A percentile compares a stretch with the other conserved stretches of the same genome.
Evolutionary conservation across 441 rosid species (phyloP).

Genomic region (Melianthus villosus): DNA sequence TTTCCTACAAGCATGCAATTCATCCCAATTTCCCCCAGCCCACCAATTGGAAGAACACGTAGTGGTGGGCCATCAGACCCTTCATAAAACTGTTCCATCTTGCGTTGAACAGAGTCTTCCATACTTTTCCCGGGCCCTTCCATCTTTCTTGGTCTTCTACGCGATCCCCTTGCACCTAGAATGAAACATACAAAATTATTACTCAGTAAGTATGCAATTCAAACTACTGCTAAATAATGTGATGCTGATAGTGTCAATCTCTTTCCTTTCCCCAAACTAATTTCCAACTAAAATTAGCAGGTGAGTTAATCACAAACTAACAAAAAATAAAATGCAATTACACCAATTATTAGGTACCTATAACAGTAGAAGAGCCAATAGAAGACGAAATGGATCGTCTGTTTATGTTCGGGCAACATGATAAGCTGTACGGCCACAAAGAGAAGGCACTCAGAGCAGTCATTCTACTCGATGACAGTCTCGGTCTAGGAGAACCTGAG

Average conservation of each 20-base stretch:
- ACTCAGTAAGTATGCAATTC: neutral
- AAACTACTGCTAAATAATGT: neutral
- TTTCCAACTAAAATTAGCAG: neutral
- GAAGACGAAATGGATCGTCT: conserved; percentile 33
- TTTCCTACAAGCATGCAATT: conserved; percentile 98
- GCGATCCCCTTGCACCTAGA: conserved; percentile 27
- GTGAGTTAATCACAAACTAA: neutral
- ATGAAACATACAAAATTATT: conserved; percentile 1
- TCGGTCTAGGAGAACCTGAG: too few species aligned
- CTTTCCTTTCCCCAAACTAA: neutral
- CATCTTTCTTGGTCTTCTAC: conserved; percentile 30
- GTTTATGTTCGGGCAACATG: conserved; percentile 16
- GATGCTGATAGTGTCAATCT: neutral
- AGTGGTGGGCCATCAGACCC: conserved; percentile 84
- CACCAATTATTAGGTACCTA: conserved; percentile 19
- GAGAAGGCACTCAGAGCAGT: conserved; percentile 40
- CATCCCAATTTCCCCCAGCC: conserved; percentile 97
- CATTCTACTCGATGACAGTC: conserved; percentile 27
- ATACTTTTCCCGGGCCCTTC: conserved; percentile 81
- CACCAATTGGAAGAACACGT: conserved; percentile 89
- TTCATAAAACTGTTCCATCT: conserved; percentile 91
- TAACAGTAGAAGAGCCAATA: conserved; percentile 24
- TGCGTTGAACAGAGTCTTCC: conserved; percentile 91
- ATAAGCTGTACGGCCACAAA: conserved; percentile 25
- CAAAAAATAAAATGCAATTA: neutral